Conservation (phyloP, 306 rosid genomes). For the Cucumis melo region DNA sequence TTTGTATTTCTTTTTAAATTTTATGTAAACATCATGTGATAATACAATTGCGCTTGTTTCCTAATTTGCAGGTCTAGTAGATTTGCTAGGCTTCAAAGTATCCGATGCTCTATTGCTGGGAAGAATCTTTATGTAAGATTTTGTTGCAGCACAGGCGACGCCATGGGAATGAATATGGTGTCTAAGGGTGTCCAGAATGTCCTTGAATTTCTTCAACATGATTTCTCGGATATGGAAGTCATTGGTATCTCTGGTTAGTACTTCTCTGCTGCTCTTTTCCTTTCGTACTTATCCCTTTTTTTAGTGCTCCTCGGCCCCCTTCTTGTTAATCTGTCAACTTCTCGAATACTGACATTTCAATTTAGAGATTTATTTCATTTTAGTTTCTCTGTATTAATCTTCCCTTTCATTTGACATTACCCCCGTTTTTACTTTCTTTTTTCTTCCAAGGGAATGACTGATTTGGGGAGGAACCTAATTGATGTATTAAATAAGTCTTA, state of each 20-base stretch:
- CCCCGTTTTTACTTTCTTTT: not conserved
- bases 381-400: not conserved
- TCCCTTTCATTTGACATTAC: not conserved
- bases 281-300: not conserved
- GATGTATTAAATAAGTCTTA: not conserved
- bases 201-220: constrained; percentile 37
- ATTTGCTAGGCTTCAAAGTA: constrained; percentile 9
- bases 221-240: constrained; percentile 54
- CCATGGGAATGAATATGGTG: constrained; percentile 18
- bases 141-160: constrained; percentile 50
- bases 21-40: not conserved
- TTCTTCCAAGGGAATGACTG: not conserved
- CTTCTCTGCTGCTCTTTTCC: not conserved
- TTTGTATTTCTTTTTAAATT: not conserved
- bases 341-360: not conserved
- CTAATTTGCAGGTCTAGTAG: not conserved
- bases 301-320: not conserved
- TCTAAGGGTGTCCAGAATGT: constrained; percentile 21
- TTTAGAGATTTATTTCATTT: not conserved
- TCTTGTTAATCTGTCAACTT: not conserved
- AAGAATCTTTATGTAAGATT: constrained; percentile 49
- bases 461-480: not conserved
- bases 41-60: not conserved
- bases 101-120: constrained; percentile 38
- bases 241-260: constrained; percentile 50